Evolutionary conservation across 306 rosid genomes (phyloP).

Genomic region (Gynostemma pentaphyllum): DNA sequence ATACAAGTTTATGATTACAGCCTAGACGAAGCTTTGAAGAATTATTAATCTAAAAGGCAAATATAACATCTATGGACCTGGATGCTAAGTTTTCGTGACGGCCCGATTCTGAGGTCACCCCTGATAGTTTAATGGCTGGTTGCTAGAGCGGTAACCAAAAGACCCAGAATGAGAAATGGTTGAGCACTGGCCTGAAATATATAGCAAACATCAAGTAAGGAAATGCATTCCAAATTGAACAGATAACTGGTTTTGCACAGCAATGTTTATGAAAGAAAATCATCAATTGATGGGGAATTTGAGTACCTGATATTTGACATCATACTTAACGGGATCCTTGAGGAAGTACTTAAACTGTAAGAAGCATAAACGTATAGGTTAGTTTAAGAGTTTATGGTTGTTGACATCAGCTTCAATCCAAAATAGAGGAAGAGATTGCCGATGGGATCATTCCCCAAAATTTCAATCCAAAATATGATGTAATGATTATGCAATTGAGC

Average conservation of each 20-base stretch:
- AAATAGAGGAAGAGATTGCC: neutral
- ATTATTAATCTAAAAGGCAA: neutral
- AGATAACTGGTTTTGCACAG: neutral
- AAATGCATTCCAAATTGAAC: neutral
- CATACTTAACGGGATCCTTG: constrained; percentile 51
- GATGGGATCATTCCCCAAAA: neutral
- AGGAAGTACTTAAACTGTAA: constrained; percentile 49
- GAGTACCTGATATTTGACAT: constrained; percentile 51
- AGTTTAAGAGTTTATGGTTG: neutral
- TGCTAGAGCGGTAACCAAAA: constrained; percentile 47
- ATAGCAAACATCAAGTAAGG: neutral
- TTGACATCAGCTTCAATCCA: neutral
- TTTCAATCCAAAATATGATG: neutral
- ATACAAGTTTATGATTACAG: neutral
- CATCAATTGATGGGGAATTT: neutral
- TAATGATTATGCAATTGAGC: neutral
- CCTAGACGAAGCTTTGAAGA: constrained; percentile 1
- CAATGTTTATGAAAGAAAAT: neutral
- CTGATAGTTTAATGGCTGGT: constrained; percentile 40
- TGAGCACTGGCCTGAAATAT: constrained; percentile 50
- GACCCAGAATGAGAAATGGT: constrained; percentile 54
- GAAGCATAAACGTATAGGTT: neutral
- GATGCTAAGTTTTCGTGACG: too few relatives aligned
- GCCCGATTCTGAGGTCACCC: too few relatives aligned
- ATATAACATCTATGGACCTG: neutral